phyloP scores from a whole-genome alignment of 768 basidiomycete genomes.

The Gloeopeniophorella convolvens region DNA sequence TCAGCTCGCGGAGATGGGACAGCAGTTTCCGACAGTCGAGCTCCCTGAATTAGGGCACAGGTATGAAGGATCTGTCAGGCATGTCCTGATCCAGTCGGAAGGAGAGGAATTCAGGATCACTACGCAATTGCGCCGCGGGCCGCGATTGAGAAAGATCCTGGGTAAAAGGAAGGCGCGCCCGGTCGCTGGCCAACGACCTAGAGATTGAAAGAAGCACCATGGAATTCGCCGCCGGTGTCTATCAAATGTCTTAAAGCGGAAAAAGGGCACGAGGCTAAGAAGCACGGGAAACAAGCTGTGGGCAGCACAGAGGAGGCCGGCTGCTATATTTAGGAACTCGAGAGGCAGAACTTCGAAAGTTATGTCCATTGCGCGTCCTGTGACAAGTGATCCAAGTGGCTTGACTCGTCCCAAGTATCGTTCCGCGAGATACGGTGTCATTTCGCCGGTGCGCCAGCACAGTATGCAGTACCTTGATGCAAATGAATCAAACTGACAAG shows the following conservation, averaged over 20 bases:
- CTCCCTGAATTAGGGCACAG: conserved; percentile 8
- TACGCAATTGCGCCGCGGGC: neutral
- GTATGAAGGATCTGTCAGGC: neutral
- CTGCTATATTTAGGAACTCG: no score
- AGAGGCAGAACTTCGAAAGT: no score
- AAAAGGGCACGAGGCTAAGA: neutral
- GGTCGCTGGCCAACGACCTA: conserved; percentile 3
- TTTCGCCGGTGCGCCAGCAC: no score
- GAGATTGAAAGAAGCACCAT: neutral
- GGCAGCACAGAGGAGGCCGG: no score
- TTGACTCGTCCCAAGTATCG: no score
- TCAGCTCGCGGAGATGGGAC: neutral
- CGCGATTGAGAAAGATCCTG: neutral
- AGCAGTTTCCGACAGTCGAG: neutral
- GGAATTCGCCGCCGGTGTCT: neutral
- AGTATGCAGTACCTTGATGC: no score
- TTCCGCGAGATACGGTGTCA: no score
- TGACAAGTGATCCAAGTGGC: no score
- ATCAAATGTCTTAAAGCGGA: neutral
- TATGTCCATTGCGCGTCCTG: no score
- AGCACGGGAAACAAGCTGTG: no score
- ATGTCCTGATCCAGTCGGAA: neutral
- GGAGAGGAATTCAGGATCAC: neutral
- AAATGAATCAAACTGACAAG: no score
- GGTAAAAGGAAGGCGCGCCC: neutral